Conservation (phyloP, 208 protist species). For the Trypanosoma vivax region DNA sequence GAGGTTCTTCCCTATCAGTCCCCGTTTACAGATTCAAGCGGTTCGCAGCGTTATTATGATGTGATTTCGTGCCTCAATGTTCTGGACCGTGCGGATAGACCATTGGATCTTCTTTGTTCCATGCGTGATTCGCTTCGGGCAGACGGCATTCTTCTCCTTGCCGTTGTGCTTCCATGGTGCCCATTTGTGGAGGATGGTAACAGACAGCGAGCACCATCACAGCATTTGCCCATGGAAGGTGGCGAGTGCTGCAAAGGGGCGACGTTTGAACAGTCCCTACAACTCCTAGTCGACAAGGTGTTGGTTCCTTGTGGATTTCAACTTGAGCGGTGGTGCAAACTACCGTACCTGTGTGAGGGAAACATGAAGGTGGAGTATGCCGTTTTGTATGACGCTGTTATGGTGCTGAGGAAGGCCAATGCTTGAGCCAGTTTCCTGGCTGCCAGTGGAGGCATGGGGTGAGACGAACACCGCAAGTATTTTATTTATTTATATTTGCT, state of each 20-base stretch:
- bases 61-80: conserved; percentile 78
- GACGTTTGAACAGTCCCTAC: conserved; percentile 55
- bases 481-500: neutral
- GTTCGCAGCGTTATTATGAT: conserved; percentile 45
- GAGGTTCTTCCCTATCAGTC: conserved; percentile 49
- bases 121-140: conserved; percentile 64
- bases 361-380: conserved; percentile 69
- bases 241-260: conserved; percentile 72
- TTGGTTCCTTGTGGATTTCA: conserved; percentile 67
- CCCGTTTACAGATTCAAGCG: conserved; percentile 31
- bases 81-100: conserved; percentile 72
- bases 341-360: conserved; percentile 82
- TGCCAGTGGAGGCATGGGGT: neutral
- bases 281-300: conserved; percentile 68
- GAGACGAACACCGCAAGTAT: neutral
- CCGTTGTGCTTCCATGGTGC: conserved; percentile 85
- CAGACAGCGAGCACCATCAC: conserved; percentile 40
- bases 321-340: conserved; percentile 70
- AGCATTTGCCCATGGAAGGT: conserved; percentile 72
- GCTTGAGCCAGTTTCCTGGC: conserved; percentile 4
- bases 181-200: conserved; percentile 74
- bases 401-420: conserved; percentile 43
- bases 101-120: conserved; percentile 41
- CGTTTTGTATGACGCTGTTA: conserved; percentile 69
- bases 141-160: conserved; percentile 48